A percentile compares a stretch with the other conserved stretches of the same genome.
Conservation (phyloP, 2,329 filamentous ascomycete genomes). For the Neofusicoccum sp. region DNA sequence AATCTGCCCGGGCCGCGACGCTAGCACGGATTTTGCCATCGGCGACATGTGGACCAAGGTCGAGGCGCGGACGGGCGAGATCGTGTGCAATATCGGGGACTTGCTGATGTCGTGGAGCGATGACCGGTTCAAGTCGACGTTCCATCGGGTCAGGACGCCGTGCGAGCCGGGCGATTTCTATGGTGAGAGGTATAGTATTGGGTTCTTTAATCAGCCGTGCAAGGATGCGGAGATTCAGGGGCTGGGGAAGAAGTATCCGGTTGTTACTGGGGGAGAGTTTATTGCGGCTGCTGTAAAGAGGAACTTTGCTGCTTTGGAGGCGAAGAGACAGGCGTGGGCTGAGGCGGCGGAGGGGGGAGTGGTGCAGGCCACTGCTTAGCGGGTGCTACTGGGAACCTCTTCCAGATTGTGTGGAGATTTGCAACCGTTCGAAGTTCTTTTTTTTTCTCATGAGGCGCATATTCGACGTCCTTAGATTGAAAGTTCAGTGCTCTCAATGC, state of each 20-base stretch:
- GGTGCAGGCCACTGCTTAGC: too few relatives aligned
- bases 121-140: conserved; percentile 65
- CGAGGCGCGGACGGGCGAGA: conserved; percentile 55
- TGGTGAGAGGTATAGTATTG: conserved; percentile 65
- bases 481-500: too few relatives aligned
- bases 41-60: conserved; percentile 67
- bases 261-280: conserved; percentile 63
- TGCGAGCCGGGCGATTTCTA: conserved; percentile 58
- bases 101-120: conserved; percentile 69
- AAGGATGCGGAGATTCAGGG: conserved; percentile 62
- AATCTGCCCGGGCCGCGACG: conserved; percentile 66
- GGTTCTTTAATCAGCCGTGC: conserved; percentile 66
- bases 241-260: conserved; percentile 62
- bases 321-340: too few relatives aligned
- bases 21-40: conserved; percentile 60
- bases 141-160: conserved; percentile 66
- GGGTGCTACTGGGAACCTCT: too few relatives aligned
- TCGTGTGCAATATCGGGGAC: conserved; percentile 69
- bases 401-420: too few relatives aligned
- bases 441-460: too few relatives aligned
- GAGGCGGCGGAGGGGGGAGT: too few relatives aligned
- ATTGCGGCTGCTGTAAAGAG: conserved; percentile 59
- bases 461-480: too few relatives aligned
- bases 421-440: too few relatives aligned
- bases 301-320: conserved; percentile 58